Percentiles rank a stretch among this genome's conserved stretches.
Evolutionary conservation across 2,329 filamentous ascomycete genomes (phyloP).

Genomic region (Pyricularia sp.): DNA sequence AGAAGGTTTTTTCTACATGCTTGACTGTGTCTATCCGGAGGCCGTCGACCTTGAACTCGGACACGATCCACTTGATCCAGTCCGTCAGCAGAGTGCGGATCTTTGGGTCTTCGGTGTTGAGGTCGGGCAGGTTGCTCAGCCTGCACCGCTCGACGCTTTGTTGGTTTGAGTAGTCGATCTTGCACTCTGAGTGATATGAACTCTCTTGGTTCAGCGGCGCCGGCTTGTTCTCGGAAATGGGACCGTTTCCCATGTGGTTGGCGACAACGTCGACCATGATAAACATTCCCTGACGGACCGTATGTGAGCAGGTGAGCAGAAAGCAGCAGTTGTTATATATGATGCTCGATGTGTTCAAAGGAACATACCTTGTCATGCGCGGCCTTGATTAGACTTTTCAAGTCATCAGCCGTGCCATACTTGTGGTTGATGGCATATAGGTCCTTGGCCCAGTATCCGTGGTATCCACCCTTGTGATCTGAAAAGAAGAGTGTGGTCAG

Average conservation of each 20-base stretch:
- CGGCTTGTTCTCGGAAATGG: neutral
- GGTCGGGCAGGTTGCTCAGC: neutral
- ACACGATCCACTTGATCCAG: neutral
- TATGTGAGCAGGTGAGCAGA: neutral
- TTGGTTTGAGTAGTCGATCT: neutral
- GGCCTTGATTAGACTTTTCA: neutral
- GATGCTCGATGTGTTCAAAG: neutral
- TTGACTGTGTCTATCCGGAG: conserved; percentile 49
- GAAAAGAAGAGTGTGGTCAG: neutral
- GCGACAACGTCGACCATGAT: conserved; percentile 37
- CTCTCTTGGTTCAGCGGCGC: neutral
- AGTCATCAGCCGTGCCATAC: neutral
- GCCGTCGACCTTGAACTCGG: conserved; percentile 36
- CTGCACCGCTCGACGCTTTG: neutral
- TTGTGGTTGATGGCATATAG: neutral
- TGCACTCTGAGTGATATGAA: neutral
- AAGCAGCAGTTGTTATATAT: neutral
- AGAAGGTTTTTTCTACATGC: conserved; percentile 47
- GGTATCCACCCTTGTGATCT: neutral
- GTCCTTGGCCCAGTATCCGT: neutral
- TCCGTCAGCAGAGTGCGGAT: neutral
- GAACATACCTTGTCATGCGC: neutral
- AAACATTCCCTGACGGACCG: neutral
- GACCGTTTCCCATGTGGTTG: conserved; percentile 36
- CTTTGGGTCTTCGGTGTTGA: neutral